phyloP scores from a whole-genome alignment of 441 rosid genomes.

The Aquilaria agallochum region DNA sequence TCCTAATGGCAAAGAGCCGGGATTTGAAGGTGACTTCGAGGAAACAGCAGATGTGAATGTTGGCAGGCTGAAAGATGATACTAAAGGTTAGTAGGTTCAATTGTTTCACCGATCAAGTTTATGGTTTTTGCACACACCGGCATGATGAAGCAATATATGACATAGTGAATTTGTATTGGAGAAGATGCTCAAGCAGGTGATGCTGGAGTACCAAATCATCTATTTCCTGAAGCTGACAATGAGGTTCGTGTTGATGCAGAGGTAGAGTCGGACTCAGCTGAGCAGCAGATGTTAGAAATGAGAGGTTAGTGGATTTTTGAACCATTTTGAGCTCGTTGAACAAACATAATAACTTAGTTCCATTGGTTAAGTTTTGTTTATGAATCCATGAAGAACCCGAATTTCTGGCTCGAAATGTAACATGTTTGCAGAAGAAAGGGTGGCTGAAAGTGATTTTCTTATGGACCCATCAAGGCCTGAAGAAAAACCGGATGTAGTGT shows the following conservation, averaged over 20 bases:
- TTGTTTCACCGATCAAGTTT: conserved; percentile 20
- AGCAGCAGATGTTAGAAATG: conserved; percentile 7
- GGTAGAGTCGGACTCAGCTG: conserved; percentile 19
- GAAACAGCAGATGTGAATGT: not conserved
- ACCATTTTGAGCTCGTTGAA: not conserved
- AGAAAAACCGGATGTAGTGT: conserved; percentile 12
- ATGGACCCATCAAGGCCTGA: conserved; percentile 17
- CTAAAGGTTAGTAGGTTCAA: conserved; percentile 18
- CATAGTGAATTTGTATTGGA: not conserved
- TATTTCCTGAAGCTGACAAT: conserved; percentile 13
- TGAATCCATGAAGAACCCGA: too few relatives aligned
- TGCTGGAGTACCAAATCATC: conserved; percentile 19
- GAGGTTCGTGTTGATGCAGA: conserved; percentile 15
- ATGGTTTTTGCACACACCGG: conserved; percentile 8
- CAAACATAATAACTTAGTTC: not conserved
- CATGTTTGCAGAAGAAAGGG: conserved; percentile 22
- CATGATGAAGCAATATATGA: not conserved
- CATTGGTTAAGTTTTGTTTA: not conserved
- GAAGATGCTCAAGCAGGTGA: conserved; percentile 20
- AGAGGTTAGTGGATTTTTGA: conserved; percentile 20
- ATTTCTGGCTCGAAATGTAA: not conserved
- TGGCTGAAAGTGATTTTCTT: conserved; percentile 19
- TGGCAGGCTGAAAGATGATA: not conserved
- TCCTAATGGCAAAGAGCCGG: not conserved
- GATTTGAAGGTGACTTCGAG: not conserved